Base-by-base conservation (phyloP, 805 yeast species). In the Schwanniomyces yamadae region DNA sequence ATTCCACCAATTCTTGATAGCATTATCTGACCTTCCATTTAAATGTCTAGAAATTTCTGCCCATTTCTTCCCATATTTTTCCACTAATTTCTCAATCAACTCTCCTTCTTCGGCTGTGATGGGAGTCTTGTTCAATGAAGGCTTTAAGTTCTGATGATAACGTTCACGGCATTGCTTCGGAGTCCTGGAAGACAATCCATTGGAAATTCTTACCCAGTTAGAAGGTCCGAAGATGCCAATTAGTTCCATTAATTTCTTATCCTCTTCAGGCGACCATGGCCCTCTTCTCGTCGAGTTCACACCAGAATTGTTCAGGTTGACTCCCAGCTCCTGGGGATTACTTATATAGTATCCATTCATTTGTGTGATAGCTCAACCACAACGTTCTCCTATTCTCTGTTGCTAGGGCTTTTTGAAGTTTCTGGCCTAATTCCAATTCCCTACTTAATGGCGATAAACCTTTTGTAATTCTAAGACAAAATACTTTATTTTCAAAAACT, bases 1-100 rank as follows among this genome's bases (percentile, higher is more conserved):
- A 54, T 87, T 87, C 96, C 96, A 88, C 96, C 96, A 89, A 62
- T 89, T 89, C 56, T 87, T 87, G 50, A 87, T 86, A 14, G 95
- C 89, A 57, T 87, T 88, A 59, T 88, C 96, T n/a, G 84, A 75
- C 35, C 96, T 69, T 2, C 96, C 95, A 43, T 84, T 82, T 39
- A 88, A 64, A 59, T 87, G 95, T 34, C 95, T 74, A 12, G 95
- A 87, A 30, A 88, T 89, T 53, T 86, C 95, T 0, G 96, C 96
- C 96, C 96, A 88, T 49, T 85, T 75, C 58, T 88, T 87, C 30
- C 96, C 96, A 55, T 85, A 78, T 45, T 78, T 75, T 8, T 69
- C 75, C 26, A 89, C 96, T 37, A 89, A 70, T 44, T 78, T 79
- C 62, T 88, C 95, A 44, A 88, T 89, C 41, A 80, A 67, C 26